Evolutionary conservation across 257 asterid genomes (phyloP), one percentile per base, ranked within the genome.

Genomic region (Plectranthus barbatus): DNA sequence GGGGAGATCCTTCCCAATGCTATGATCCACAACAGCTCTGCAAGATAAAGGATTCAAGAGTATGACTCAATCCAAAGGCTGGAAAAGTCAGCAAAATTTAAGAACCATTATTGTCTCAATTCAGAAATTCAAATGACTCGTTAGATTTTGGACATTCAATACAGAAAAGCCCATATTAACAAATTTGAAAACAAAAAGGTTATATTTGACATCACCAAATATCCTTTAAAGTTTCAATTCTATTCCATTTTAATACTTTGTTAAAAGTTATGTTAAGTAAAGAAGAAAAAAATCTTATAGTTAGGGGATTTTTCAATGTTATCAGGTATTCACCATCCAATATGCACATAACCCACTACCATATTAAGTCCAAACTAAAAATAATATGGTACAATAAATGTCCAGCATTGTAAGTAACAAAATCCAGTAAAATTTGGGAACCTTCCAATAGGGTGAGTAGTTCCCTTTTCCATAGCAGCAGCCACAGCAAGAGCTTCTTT

Each of bases 401-500:
- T 61, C 36, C 47, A 20, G 52, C 44, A 62, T 26, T 51, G 6
- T 26, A 19, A 4, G 31, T 9, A 42, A 36, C 1, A 66, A 49
- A 19, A 66, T 60, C 15, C n/a, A 45, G 34, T 65, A 36, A 55
- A 55, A 36, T 36, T 11, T 24, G 48, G 40, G 39, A 48, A 93
- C 99, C 99, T 93, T 84, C 99, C 99, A 78, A 93, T 93, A 36
- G 97, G 99, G 79, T 93, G 97, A 69, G 99, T 93, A 33, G 99
- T 93, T 63, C 99, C 99, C 83, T 84, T 93, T 85, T 93, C 99
- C 88, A 93, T 85, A 37, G 97, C 96, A 66, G 97, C 97, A 74
- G 99, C 97, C 26, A 93, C 94, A 52, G 97, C 96, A 60, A 93
- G 96, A 37, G 99, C 99, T 81, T 90, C 97, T 76, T 85, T 85